phyloP scores from a whole-genome alignment of 768 basidiomycete species.

The Mycena crocata region DNA sequence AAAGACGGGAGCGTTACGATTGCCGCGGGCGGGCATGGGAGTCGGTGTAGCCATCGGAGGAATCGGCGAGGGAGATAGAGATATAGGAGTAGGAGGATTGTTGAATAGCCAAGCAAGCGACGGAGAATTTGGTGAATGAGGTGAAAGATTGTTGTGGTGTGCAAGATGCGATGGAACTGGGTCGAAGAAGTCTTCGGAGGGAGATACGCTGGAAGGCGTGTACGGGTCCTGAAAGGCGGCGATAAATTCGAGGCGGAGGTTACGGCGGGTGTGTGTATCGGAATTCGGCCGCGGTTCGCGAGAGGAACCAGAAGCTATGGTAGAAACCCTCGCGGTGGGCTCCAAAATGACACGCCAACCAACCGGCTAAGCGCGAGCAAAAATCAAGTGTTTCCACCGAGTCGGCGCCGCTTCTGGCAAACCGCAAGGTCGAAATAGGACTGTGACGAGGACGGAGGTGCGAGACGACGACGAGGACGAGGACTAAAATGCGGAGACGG shows the following conservation, averaged over 20 bases:
- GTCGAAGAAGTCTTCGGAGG: not conserved
- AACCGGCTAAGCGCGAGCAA: slow-evolving; percentile 9
- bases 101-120: not conserved
- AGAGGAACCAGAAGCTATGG: slow-evolving; percentile 18
- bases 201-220: not conserved
- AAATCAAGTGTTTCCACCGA: not conserved
- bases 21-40: slow-evolving; percentile 36
- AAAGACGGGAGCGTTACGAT: slow-evolving; percentile 34
- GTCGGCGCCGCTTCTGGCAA: not conserved
- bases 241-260: slow-evolving; percentile 12
- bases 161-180: not conserved
- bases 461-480: too few species aligned
- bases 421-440: too few species aligned
- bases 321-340: slow-evolving; percentile 21
- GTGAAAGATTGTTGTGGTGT: slow-evolving; percentile 10
- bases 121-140: not conserved
- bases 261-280: not conserved
- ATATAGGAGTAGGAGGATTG: not conserved
- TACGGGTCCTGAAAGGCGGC: slow-evolving; percentile 3
- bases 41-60: not conserved
- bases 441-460: too few species aligned
- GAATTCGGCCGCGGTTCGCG: not conserved
- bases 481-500: too few species aligned
- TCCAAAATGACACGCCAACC: slow-evolving; percentile 11
- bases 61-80: not conserved